Base-by-base conservation (phyloP, 2,329 filamentous ascomycete species). In the Endothia cerciana region DNA sequence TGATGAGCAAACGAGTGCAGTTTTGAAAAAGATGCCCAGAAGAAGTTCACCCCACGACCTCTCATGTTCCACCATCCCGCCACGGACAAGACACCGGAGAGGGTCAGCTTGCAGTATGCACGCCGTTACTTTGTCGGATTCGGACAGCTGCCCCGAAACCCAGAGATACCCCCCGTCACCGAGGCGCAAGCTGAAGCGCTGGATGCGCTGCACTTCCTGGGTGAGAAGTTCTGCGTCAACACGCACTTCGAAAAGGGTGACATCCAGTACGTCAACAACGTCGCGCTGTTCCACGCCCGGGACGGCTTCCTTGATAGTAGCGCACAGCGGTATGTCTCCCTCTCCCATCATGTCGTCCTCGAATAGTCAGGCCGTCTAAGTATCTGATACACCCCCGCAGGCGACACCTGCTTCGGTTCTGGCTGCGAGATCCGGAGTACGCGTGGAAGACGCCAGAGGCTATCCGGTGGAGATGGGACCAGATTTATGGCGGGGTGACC, bases 21-120 rank as follows among this genome's bases (percentile, higher is more conserved):
- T 15, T 89, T 87, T 68, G 82, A 81, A 43, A 83, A 84, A 65
- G 72, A 65, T 11, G 66, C 76, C 2, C 74, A 76, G 7, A 78
- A 78, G 38, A 78, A 80, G 17, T 87, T 81, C 71, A 78, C 72
- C 55, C 73, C 77, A 15, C 79, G 85, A 0, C 85, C 87, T 1
- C 76, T 89, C 4, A 73, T 89, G 4, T 84, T 86, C 73, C 81
- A 87, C 71, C 83, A 87, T 58, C 81, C 83, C 0, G 79, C 80
- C 11, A 83, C 78, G 0, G 74, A 69, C 0, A 56, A 6, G 28
- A 74, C 73, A 0, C 83, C 85, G 0, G 83, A 89, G 70, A 80
- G 85, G 1, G 74, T 89, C 1, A 75, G 86, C 7, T 81, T 90
- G 38, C 86, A 89, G 68, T 90, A 89, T 69, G 85, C 83, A 0